Base-by-base conservation (phyloP, 2,329 filamentous ascomycete species). In the Sodiomyces alkalinus region DNA sequence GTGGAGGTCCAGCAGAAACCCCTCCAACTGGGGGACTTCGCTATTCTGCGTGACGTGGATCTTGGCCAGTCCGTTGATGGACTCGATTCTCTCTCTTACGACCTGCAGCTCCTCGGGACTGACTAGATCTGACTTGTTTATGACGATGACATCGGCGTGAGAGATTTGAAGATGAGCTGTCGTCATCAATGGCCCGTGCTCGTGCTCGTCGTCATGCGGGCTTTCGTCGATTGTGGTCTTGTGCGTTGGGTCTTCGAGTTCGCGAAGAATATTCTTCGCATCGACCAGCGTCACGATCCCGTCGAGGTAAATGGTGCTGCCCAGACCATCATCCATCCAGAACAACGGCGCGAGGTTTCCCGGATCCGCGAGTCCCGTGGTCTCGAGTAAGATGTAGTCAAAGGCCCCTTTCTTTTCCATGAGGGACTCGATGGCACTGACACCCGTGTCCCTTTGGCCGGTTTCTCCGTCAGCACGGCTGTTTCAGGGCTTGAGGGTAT, bases 331-430 rank as follows among this genome's bases (percentile, higher is more conserved):
- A 43, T 98, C 90, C 16, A 98, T 77, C 90, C 90, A 98, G 57
- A 98, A 98, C 10, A 96, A 58, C 1, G 90, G 90, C 1, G 90
- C 90, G 28, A 98, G 74, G 44, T 96, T 96, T 2, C 90, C 90
- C 0, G 90, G 90, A 46, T 98, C 87, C 4, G 90, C 90, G 5
- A 98, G 66, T 0, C 90, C 90, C 0, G 90, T 96, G 0, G 90
- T 98, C 52, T 98, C 90, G 1, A 98, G 73, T 3, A 98, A 68
- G 39, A 98, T 96, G 56, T 96, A 98, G 57, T 98, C 90, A 47
- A 98, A 98, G 4, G 77, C 76, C 27, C 87, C 87, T 39, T 81
- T 82, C 44, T 85, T 83, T 38, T 86, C 81, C 82, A 98, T 96
- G 3, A 98, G 62, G 2, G 82, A 82, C 56, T 98, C 90, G 30